Conservation (phyloP, 352 stramenopile species). For the Aphanomyces invadans region DNA sequence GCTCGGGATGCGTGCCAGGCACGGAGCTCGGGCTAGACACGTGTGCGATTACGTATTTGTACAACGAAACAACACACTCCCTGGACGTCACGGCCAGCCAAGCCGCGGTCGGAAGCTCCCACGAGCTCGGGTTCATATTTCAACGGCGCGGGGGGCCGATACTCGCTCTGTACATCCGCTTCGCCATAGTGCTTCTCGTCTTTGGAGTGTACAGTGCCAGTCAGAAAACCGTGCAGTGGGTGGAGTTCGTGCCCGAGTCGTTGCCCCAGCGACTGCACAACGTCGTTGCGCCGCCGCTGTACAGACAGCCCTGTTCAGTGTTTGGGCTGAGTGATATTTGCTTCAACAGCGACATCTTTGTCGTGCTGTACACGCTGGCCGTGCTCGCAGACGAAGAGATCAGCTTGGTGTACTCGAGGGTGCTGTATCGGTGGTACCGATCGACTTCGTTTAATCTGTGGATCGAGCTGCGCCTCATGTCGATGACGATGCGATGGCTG, state of each 20-base stretch:
- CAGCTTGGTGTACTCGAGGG: neutral
- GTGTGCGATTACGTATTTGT: slow-evolving; percentile 1
- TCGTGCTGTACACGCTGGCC: neutral
- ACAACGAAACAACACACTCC: slow-evolving; percentile 4
- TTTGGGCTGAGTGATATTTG: slow-evolving; percentile 10
- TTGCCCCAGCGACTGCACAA: neutral
- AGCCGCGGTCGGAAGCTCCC: neutral
- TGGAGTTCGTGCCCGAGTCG: neutral
- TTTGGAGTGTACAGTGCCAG: neutral
- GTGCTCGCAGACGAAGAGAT: slow-evolving; percentile 7
- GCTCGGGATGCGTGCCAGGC: slow-evolving; percentile 9
- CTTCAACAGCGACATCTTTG: slow-evolving; percentile 23
- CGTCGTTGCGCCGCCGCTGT: neutral
- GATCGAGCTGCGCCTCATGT: neutral
- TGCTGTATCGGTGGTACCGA: neutral
- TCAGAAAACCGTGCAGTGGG: slow-evolving; percentile 14
- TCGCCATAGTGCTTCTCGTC: neutral
- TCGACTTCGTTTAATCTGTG: neutral
- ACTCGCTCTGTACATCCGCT: slow-evolving; percentile 1
- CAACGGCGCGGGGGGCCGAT: neutral
- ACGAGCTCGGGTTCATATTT: slow-evolving; percentile 6
- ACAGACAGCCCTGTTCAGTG: neutral
- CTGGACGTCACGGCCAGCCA: neutral
- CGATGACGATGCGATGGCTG: neutral
- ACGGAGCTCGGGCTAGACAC: neutral